Evolutionary conservation across 805 yeast species (phyloP).

Genomic region (Kazachstania bromeliacearum): DNA sequence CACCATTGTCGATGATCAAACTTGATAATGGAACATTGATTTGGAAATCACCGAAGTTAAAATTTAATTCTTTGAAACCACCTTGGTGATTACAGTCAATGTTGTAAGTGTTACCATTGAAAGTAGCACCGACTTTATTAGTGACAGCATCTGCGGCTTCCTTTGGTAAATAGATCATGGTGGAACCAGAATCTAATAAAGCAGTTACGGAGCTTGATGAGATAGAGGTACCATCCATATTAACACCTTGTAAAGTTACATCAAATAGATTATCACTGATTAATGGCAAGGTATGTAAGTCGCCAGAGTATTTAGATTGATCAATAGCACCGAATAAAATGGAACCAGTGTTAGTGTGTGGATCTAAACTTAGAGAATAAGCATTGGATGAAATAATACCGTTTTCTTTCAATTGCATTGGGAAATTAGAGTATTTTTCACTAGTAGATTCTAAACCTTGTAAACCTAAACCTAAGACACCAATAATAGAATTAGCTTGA

Average conservation of each 20-base stretch:
- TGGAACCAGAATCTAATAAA: conserved; percentile 47
- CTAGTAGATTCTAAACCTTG: conserved; percentile 1
- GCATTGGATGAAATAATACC: conserved; percentile 48
- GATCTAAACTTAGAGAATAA: conserved; percentile 55
- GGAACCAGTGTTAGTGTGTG: conserved; percentile 37
- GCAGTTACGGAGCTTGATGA: conserved; percentile 27
- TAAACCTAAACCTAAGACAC: conserved; percentile 1
- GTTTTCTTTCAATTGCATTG: conserved; percentile 45
- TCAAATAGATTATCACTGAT: conserved; percentile 35
- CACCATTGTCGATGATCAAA: too few relatives aligned
- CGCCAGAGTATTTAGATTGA: conserved; percentile 44
- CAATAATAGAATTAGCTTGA: conserved; percentile 45
- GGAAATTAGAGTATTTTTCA: conserved; percentile 51
- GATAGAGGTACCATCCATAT: conserved; percentile 12
- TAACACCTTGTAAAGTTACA: conserved; percentile 26
- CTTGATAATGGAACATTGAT: too few relatives aligned
- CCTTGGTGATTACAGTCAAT: too few relatives aligned
- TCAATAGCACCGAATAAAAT: conserved; percentile 68
- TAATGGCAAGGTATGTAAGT: conserved; percentile 40
- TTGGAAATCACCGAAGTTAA: conserved; percentile 49
- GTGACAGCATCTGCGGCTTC: too few relatives aligned
- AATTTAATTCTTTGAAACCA: conserved; percentile 33
- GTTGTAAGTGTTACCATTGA: conserved; percentile 38
- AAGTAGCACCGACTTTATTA: conserved; percentile 34
- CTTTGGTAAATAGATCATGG: conserved; percentile 42